Evolutionary conservation across 179 eudicot genomes (phyloP), one percentile per base, ranked within the genome.

Genomic region (Silene noctiflora): DNA sequence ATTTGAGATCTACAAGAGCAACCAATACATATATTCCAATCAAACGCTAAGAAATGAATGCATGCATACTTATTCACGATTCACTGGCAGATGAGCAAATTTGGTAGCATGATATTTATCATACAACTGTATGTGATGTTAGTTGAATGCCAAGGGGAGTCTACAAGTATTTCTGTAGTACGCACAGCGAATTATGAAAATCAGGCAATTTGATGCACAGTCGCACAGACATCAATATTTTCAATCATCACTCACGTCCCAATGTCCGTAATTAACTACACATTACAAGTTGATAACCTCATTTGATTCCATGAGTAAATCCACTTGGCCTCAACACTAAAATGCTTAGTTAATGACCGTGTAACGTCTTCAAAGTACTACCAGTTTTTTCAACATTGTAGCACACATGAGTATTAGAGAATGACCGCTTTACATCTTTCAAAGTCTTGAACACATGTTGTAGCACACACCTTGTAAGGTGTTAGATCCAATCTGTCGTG

Each of bases 301-400:
- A 67, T 67, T 35, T 67, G 71, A 61, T 21, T 11, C 31, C 14
- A 61, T 21, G 66, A 61, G 29, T 3, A 65, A 29, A 64, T 65
- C 59, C 29, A 48, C 1, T 21, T 46, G 6, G 59, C 60, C 58
- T 21, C 19, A 46, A 5, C 31, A 21, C 20, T 69, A 69, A 48
- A 69, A 2, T 22, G 73, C 14, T 13, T 3, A 70, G 53, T 35
- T 35, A 33, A 67, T 35, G 24, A 31, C 48, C 16, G 11, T 16
- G 24, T 16, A 33, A 17, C 8, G 0, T 33, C 13, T 67, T n/a
- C 17, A 10, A 19, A 67, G 27, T 35, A 35, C 1, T 39, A 29
- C 4, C 53, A 19, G 25, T 19, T 51, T 51, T 51, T 16, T 48
- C 55, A 14, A 51, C 4, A 16, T 51, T 51, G 58, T 14, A 13